Evolutionary conservation across 257 asterid species (phyloP), one percentile per base, ranked within the genome.

Genomic region (Mentha longifolia): DNA sequence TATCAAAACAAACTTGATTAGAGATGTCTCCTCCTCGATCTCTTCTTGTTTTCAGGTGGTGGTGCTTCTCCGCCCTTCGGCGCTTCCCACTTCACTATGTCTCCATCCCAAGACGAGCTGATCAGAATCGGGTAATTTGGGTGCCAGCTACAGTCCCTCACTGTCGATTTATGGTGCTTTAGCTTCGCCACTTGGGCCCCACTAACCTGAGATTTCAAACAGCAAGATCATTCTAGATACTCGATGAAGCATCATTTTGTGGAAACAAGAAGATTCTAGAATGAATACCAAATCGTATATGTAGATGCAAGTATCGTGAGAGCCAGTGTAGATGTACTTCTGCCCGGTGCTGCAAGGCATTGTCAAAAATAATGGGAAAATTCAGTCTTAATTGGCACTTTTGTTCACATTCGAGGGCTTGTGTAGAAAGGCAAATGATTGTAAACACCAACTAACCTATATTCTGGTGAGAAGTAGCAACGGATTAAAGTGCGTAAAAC

Each of bases 301-400:
- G 43, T 11, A 87, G 67, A 90, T 69, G 81, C 82, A 85, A 4
- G 89, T 77, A 72, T 92, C 97, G 61, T 85, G 87, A 20, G 98
- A 92, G 35, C 97, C 98, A 4, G 98, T 92, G 84, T 92, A 92
- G 79, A 92, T 88, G 71, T 88, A 90, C 77, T 86, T 90, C 81
- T 87, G 97, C n/a, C 96, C 98, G 1, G 98, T 90, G 86, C 98
- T 92, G 87, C n/a, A n/a, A n/a, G n/a, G n/a, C n/a, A n/a, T n/a
- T 92, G 67, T 33, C 28, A 28, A 42, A 16, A 65, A 31, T 10
- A 37, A 33, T 8, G n/a, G 22, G n/a, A n/a, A n/a, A n/a, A n/a
- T n/a, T n/a, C n/a, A n/a, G n/a, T n/a, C n/a, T n/a, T n/a, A n/a
- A n/a, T n/a, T n/a, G n/a, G n/a, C n/a, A n/a, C n/a, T n/a, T n/a